phyloP scores from a whole-genome alignment of 768 basidiomycete genomes.

The Trichaptum fuscoviolaceum region DNA sequence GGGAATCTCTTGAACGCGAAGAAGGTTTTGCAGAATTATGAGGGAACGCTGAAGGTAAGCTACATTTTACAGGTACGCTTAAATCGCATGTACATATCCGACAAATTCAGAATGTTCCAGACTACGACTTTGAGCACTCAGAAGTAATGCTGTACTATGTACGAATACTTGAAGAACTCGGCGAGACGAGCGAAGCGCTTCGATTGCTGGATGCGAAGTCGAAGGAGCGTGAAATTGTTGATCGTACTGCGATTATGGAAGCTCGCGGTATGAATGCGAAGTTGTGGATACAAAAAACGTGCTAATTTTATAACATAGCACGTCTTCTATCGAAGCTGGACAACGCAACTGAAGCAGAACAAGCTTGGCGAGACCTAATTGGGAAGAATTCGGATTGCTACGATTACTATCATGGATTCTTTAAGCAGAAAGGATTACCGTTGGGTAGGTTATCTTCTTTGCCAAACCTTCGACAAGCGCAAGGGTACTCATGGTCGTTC shows the following conservation, averaged over 20 bases:
- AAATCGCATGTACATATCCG: background rate
- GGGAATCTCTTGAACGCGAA: conserved; percentile 67
- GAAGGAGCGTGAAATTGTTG: conserved; percentile 62
- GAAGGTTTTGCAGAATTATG: conserved; percentile 68
- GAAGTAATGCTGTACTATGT: conserved; percentile 80
- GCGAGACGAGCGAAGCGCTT: conserved; percentile 55
- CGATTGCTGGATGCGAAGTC: conserved; percentile 56
- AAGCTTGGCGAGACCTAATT: conserved; percentile 76
- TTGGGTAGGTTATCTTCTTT: conserved; percentile 42
- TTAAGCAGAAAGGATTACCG: conserved; percentile 59
- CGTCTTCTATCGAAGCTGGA: conserved; percentile 68
- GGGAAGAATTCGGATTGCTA: conserved; percentile 82
- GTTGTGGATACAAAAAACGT: background rate
- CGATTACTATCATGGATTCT: conserved; percentile 73
- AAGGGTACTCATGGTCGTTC: conserved; percentile 7
- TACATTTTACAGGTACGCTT: background rate
- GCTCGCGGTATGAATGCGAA: conserved; percentile 45
- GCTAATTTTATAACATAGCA: conserved; percentile 37
- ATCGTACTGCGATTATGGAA: conserved; percentile 65
- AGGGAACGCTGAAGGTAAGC: conserved; percentile 63
- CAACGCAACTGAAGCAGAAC: conserved; percentile 62
- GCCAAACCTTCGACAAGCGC: background rate
- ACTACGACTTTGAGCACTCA: conserved; percentile 78
- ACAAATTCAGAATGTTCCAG: conserved; percentile 56
- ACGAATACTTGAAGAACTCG: conserved; percentile 65